Evolutionary conservation across 371 early-diverging fungal species (phyloP).

Genomic region (Chytridiales sp.): DNA sequence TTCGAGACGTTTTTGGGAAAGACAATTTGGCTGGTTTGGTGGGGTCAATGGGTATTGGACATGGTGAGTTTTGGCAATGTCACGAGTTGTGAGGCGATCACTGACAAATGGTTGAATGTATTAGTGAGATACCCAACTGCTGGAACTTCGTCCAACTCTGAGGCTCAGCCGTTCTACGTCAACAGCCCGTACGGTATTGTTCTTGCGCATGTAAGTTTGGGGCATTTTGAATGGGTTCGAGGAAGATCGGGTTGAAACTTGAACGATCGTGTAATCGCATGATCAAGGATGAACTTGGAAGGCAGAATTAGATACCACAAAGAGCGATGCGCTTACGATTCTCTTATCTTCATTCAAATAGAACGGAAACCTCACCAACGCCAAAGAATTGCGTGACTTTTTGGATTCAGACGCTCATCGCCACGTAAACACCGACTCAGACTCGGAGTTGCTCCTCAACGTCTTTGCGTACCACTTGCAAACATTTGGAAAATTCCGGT

Average conservation of each 20-base stretch:
- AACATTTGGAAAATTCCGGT: constrained; percentile 89
- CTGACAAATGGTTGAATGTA: constrained; percentile 4
- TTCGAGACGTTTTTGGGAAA: constrained; percentile 89
- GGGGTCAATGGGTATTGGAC: constrained; percentile 93
- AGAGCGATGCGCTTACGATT: neutral
- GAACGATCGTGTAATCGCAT: no score
- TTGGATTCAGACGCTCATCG: constrained; percentile 93
- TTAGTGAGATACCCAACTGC: constrained; percentile 96
- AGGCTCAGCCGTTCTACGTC: constrained; percentile 98
- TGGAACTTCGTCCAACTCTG: constrained; percentile 87
- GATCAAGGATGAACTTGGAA: no score
- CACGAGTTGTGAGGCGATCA: neutral
- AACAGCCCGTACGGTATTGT: constrained; percentile 97
- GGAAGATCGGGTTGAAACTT: no score
- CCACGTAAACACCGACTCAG: constrained; percentile 98
- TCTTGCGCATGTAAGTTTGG: constrained; percentile 84
- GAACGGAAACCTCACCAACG: constrained; percentile 97
- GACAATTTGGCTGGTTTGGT: constrained; percentile 70
- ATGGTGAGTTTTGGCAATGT: constrained; percentile 63
- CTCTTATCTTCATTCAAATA: constrained; percentile 29
- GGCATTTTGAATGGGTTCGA: constrained; percentile 3
- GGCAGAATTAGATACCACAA: no score
- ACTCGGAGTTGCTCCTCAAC: constrained; percentile 94
- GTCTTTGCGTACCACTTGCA: constrained; percentile 82
- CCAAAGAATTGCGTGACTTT: constrained; percentile 77